Base-by-base conservation (phyloP, 1,284 basidiomycete species). In the Trichosporon ovoides region DNA sequence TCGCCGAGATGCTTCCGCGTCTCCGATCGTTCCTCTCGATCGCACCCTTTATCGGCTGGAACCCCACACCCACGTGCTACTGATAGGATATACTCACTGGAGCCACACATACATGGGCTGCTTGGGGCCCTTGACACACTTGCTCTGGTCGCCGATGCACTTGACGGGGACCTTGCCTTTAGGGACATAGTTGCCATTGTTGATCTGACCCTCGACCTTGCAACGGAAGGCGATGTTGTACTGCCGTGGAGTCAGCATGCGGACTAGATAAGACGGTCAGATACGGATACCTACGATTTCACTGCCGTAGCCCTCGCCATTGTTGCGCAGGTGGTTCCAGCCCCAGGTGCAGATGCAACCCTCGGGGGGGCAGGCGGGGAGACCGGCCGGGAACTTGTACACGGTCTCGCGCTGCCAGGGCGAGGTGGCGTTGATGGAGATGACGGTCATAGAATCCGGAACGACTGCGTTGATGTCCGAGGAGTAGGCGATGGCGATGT, bases 221-320 rank as follows among this genome's bases (percentile, higher is more conserved):
- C 88, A 89, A 63, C 83, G 82, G 81, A 88, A 89, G 20, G 84
- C 84, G 52, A 82, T 86, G 84, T 88, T 87, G 78, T 87, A 89
- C 53, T 56, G 34, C 20, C 11, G 34, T 19, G 22, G 19, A 51
- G 49, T 19, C 6, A 35, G 28, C 9, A 18, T 19, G 18, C 40
- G 40, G 9, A 10, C 20, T 12, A 7, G 22, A 18, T 7, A 6
- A 18, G 10, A n/a, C 12, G 20, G 19, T 9, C 18, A 19, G 10
- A 46, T 48, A 34, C 53, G 49, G 18, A 2, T 12, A 61, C 59
- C 57, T 49, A 61, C 59, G 49, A 61, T 52, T 31, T 61, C 60
- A 3, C n/a, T 19, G 10, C 60, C 56, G 49, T 61, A 61, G n/a
- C 60, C 60, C 57, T 62, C 60, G 9, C 31, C 16, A 36, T 58